Evolutionary conservation across 768 basidiomycete species (phyloP).

Genomic region (Russula lepida): DNA sequence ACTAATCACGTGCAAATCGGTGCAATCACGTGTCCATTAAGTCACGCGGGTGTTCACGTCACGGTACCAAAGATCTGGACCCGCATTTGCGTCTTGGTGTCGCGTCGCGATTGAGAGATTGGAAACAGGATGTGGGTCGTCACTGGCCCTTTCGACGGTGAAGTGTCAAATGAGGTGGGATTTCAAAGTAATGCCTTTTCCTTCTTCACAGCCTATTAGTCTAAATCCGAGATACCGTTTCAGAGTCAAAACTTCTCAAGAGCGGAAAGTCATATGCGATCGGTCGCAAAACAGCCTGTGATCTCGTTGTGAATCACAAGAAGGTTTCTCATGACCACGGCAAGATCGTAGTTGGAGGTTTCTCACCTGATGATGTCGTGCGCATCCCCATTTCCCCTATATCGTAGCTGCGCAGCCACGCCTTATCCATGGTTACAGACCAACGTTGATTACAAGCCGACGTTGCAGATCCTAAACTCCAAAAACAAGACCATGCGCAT

Average conservation of each 20-base stretch:
- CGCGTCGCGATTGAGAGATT: neutral
- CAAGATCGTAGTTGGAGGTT: slow-evolving; percentile 46
- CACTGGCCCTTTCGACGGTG: slow-evolving; percentile 46
- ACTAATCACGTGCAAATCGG: neutral
- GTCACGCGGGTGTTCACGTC: neutral
- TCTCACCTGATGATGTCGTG: slow-evolving; percentile 47
- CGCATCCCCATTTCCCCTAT: slow-evolving; percentile 25
- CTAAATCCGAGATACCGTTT: neutral
- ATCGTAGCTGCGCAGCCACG: neutral
- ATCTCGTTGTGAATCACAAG: slow-evolving; percentile 46
- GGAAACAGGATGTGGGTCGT: slow-evolving; percentile 42
- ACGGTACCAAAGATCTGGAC: neutral
- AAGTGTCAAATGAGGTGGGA: slow-evolving; percentile 28
- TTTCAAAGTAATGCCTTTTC: slow-evolving; percentile 33
- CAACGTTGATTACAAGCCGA: slow-evolving; percentile 42
- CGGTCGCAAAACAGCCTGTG: slow-evolving; percentile 44
- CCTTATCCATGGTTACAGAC: slow-evolving; percentile 30
- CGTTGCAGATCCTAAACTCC: slow-evolving; percentile 38
- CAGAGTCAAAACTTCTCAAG: slow-evolving; percentile 54
- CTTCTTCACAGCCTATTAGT: neutral
- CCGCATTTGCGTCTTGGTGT: neutral
- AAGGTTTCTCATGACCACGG: slow-evolving; percentile 60
- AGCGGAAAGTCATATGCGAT: slow-evolving; percentile 44
- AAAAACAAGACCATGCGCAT: slow-evolving; percentile 42
- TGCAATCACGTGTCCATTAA: no score